Evolutionary conservation across 352 stramenopile species (phyloP).

Genomic region (Globisporangium spiculum): DNA sequence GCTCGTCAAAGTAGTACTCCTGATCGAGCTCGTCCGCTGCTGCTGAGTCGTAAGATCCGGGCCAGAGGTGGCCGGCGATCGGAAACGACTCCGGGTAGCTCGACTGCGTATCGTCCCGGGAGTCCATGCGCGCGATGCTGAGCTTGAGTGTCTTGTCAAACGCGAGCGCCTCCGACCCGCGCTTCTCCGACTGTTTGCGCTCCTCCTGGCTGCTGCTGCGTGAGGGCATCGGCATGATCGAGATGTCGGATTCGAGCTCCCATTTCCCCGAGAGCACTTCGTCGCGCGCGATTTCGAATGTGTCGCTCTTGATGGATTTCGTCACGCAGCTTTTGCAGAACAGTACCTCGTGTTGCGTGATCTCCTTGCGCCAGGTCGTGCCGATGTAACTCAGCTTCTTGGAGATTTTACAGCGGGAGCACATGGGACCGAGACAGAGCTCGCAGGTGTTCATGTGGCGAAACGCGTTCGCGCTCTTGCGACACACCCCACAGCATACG

Average conservation of each 20-base stretch:
- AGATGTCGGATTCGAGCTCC: slow-evolving; percentile 12
- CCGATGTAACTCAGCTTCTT: slow-evolving; percentile 16
- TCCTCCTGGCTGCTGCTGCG: slow-evolving; percentile 7
- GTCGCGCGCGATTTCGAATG: slow-evolving; percentile 15
- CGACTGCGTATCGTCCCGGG: slow-evolving; percentile 8
- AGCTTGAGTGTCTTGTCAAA: slow-evolving; percentile 18
- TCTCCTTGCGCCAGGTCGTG: slow-evolving; percentile 13
- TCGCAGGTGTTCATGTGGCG: slow-evolving; percentile 12
- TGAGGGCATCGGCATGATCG: slow-evolving; percentile 15
- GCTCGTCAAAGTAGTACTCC: slow-evolving; percentile 19
- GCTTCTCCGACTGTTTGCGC: slow-evolving; percentile 8
- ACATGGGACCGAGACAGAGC: slow-evolving; percentile 12
- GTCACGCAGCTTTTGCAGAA: slow-evolving; percentile 18
- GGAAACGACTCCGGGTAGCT: slow-evolving; percentile 10
- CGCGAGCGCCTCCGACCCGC: neutral
- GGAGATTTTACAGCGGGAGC: slow-evolving; percentile 12
- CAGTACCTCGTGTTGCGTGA: slow-evolving; percentile 4
- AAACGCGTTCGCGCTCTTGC: slow-evolving; percentile 13
- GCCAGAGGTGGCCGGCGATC: slow-evolving; percentile 8
- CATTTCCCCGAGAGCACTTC: slow-evolving; percentile 18
- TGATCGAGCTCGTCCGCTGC: slow-evolving; percentile 9
- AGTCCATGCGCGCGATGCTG: slow-evolving; percentile 14
- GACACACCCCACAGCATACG: slow-evolving; percentile 13
- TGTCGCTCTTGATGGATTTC: slow-evolving; percentile 1
- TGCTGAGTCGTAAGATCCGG: slow-evolving; percentile 15